Evolutionary conservation across 352 stramenopile genomes (phyloP).

Genomic region (Globisporangium paroecandrum): DNA sequence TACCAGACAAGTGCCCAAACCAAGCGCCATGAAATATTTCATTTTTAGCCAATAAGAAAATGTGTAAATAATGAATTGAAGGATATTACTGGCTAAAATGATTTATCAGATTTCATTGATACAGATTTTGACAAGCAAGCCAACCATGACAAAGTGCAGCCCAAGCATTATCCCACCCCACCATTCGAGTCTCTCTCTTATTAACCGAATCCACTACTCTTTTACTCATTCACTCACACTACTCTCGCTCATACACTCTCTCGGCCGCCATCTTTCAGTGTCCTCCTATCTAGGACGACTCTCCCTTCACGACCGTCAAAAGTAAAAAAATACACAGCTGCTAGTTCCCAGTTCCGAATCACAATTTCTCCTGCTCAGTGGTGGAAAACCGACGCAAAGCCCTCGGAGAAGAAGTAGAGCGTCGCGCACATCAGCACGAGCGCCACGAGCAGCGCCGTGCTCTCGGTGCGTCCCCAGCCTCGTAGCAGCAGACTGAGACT

Average conservation of each 20-base stretch:
- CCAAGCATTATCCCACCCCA: not conserved
- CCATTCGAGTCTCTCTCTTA: no score
- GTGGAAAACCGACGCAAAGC: not conserved
- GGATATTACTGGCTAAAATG: not conserved
- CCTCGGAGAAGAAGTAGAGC: conserved; percentile 16
- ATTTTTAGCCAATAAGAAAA: not conserved
- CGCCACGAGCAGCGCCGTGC: conserved; percentile 7
- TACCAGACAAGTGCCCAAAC: not conserved
- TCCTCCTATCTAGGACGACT: no score
- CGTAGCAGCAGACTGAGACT: not conserved
- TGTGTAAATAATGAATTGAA: not conserved
- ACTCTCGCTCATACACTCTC: no score
- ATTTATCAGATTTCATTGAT: not conserved
- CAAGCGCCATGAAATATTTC: not conserved
- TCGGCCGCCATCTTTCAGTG: no score
- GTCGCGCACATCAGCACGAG: conserved; percentile 20
- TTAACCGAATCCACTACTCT: no score
- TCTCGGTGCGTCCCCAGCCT: not conserved
- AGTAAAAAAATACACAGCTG: not conserved
- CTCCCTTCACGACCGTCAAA: no score
- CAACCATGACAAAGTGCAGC: not conserved
- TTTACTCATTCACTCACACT: no score
- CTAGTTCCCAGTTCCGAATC: not conserved
- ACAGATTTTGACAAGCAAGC: not conserved
- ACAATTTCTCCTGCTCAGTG: not conserved